Evolutionary conservation across 2,329 filamentous ascomycete genomes (phyloP).

Genomic region (Aspergillus costaricaensis): DNA sequence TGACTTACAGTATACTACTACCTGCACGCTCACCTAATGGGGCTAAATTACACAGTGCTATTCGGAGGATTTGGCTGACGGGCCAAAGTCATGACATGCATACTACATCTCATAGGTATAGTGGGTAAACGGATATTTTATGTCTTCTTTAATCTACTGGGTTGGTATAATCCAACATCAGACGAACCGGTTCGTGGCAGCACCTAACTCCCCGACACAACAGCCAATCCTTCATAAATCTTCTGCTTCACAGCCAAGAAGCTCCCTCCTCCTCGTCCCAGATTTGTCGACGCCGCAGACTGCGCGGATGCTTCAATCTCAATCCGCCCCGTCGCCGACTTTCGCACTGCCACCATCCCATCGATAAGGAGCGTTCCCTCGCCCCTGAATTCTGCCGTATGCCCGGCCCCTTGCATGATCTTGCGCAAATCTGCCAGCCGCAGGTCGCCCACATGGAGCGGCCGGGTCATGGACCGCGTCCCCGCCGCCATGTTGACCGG

Average conservation of each 20-base stretch:
- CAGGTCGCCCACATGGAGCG: slow-evolving; percentile 91
- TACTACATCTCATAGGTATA: too few relatives aligned
- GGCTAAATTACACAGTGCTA: too few relatives aligned
- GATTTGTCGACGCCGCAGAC: slow-evolving; percentile 45
- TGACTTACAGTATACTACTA: too few relatives aligned
- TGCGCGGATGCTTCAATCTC: slow-evolving; percentile 79
- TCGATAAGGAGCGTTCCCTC: slow-evolving; percentile 92
- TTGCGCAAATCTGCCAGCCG: slow-evolving; percentile 84
- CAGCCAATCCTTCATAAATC: slow-evolving; percentile 91
- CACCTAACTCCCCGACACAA: slow-evolving; percentile 71
- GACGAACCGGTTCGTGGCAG: too few relatives aligned
- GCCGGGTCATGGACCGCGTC: slow-evolving; percentile 75
- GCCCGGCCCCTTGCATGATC: slow-evolving; percentile 77
- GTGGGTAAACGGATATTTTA: too few relatives aligned
- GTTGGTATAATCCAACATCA: too few relatives aligned
- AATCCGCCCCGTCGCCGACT: slow-evolving; percentile 81
- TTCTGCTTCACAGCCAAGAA: slow-evolving; percentile 86
- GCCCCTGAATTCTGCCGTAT: slow-evolving; percentile 88
- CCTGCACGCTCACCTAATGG: too few relatives aligned
- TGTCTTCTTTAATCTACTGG: too few relatives aligned
- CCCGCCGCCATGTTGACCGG: slow-evolving; percentile 67
- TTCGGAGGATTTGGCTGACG: too few relatives aligned
- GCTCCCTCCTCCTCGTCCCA: slow-evolving; percentile 60
- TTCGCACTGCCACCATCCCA: slow-evolving; percentile 81
- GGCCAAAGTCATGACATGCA: too few relatives aligned